Conservation (phyloP, 1,284 basidiomycete species). For the Ceratobasidium sp. region DNA sequence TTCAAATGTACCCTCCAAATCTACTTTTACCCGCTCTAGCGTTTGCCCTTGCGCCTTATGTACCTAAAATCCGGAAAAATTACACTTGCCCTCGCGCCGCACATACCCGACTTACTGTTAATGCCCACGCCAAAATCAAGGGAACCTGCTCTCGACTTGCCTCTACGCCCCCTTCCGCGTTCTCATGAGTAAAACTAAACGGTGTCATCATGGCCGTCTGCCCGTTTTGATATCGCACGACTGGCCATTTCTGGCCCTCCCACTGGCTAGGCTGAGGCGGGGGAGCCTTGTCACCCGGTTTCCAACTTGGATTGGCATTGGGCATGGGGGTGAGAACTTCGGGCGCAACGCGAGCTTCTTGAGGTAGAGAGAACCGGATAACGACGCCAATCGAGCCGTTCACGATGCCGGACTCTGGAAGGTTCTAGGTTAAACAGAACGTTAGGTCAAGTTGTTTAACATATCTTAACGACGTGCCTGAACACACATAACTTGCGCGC, state of each 20-base stretch:
- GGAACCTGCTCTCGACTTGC: constrained; percentile 49
- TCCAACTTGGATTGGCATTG: not conserved
- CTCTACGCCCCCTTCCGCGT: constrained; percentile 47
- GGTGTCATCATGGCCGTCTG: constrained; percentile 39
- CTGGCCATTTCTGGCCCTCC: constrained; percentile 39
- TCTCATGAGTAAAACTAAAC: constrained; percentile 47
- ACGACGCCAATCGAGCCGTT: constrained; percentile 44
- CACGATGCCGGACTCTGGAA: constrained; percentile 33
- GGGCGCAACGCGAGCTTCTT: not conserved
- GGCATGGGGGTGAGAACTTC: not conserved
- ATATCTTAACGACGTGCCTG: not conserved
- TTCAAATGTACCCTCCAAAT: constrained; percentile 76
- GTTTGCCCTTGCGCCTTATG: constrained; percentile 91
- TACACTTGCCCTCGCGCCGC: constrained; percentile 85
- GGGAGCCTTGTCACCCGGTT: not conserved
- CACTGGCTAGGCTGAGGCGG: not conserved
- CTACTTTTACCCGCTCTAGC: constrained; percentile 78
- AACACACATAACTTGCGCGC: constrained; percentile 46
- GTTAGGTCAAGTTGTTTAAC: not conserved
- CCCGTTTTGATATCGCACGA: constrained; percentile 43
- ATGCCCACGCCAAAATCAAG: constrained; percentile 67
- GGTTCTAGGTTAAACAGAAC: constrained; percentile 24
- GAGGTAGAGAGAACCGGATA: constrained; percentile 15
- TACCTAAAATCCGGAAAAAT: constrained; percentile 64
- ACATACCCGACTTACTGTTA: constrained; percentile 69